phyloP scores from a whole-genome alignment of 2,329 filamentous ascomycete genomes.

The Clonostachys chloroleuca region DNA sequence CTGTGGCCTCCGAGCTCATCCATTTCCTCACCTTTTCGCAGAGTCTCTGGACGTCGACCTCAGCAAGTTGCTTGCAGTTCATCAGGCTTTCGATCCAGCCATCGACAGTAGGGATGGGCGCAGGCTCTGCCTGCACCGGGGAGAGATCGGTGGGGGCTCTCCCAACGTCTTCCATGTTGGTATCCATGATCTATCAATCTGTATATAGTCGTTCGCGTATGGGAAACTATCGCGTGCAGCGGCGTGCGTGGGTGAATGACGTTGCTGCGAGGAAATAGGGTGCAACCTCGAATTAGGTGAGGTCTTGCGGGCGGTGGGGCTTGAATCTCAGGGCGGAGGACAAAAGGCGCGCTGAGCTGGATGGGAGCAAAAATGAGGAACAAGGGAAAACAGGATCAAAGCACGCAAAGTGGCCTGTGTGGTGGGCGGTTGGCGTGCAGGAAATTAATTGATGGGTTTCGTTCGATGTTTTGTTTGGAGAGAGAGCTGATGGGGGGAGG shows the following conservation, averaged over 20 bases:
- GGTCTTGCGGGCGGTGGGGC: conserved; percentile 1
- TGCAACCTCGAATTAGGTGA: neutral
- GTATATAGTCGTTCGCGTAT: too few relatives aligned
- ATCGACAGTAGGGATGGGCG: conserved; percentile 88
- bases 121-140: conserved; percentile 69
- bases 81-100: conserved; percentile 99
- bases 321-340: neutral
- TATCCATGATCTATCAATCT: conserved; percentile 63
- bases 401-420: too few relatives aligned
- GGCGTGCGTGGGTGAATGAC: conserved; percentile 11
- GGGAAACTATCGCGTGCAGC: too few relatives aligned
- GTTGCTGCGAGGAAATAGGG: conserved; percentile 7
- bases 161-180: conserved; percentile 97
- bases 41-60: conserved; percentile 90
- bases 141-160: conserved; percentile 78
- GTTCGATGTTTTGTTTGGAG: neutral
- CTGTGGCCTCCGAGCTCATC: neutral
- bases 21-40: conserved; percentile 79
- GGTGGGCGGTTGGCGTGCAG: neutral
- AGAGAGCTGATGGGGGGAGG: neutral
- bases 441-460: neutral
- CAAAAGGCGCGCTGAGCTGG: too few relatives aligned
- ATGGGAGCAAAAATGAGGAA: too few relatives aligned
- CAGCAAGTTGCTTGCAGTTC: conserved; percentile 95
- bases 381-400: too few relatives aligned